Base-by-base conservation (phyloP, 139 green algal species). In the Chloropicon primus region DNA sequence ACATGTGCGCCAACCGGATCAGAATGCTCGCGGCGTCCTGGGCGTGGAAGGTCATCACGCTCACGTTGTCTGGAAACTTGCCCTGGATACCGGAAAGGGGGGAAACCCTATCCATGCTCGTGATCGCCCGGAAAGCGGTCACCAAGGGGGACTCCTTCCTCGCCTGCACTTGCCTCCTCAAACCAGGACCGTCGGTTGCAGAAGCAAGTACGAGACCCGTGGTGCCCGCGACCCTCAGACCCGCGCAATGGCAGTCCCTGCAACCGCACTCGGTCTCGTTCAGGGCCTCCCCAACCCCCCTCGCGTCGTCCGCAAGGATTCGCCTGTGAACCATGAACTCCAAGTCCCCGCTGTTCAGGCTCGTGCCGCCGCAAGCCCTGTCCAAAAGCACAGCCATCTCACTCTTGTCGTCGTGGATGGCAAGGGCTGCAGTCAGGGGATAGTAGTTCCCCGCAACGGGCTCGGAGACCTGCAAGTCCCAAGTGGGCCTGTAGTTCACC, bases 191-290 rank as follows among this genome's bases (percentile, higher is more conserved):
- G 10, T 62, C 41, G 10, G 5, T 17, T 5, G 41, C 41, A 62
- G 41, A n/a, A 17, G 10, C 41, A 62, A 62, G 17, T 5, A 62
- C 41, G 10, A 62, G 17, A 17, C 41, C 17, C 10, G 41, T 62
- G 41, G 41, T 27, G 3, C 24, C 24, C 17, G 23, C 71, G 3
- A 82, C 76, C 54, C 71, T 81, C 27, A 84, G 80, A 23, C 79
- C 79, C 29, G 77, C 17, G 80, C 86, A 92, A 27, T 79, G 23
- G 78, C 87, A 90, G 25, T 84, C 72, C 22, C 62, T 73, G 81
- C 86, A 91, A 54, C 86, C 88, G 62, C 89, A 92, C 54, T 84
- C 75, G 0, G 88, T 94, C 82, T 94, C 91, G 72, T 91, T 90
- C 0, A 95, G 73, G 3, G 85, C 74, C 82, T 95, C 91, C 0